Base-by-base conservation (phyloP, 1,284 basidiomycete species). In the Trametes sp. region DNA sequence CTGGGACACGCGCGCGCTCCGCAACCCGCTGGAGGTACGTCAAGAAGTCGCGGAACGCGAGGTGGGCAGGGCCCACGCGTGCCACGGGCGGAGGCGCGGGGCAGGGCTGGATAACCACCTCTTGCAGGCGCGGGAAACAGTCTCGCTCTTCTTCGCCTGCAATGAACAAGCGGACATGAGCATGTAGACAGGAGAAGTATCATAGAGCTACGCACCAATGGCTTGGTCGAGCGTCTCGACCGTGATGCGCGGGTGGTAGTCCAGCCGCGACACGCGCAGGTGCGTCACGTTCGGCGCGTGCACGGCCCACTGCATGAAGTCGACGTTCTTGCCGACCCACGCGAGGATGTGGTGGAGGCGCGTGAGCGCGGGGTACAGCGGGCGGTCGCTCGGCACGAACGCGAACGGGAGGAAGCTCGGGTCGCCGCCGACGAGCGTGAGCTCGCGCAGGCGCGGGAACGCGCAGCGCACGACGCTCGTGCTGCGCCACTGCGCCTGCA, bases 251-350 rank as follows among this genome's bases (percentile, higher is more conserved):
- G 66, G 66, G 42, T 62, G 51, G 33, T 55, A 55, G 55, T 64
- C 66, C 10, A 67, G 31, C 26, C 66, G 63, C 4, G 66, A 67
- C 33, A 62, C 49, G 14, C 66, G 66, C 13, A 67, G 54, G 23
- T 67, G 66, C 19, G 66, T 65, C 24, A 67, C 50, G 41, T 59
- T 58, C 9, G 66, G 66, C 31, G 66, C 66, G 24, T 67, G 66
- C 16, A 35, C 28, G 29, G 63, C 66, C 66, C 66, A 67, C 44
- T 61, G 56, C 23, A 41, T 33, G 33, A 64, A 64, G 59, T 67
- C 66, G 58, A 67, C 42, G 31, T 65, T 59, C 52, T 60, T 61
- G 35, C 62, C 58, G 36, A 67, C 59, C 52, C 59, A 54, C 9
- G 66, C 57, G 36, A 58, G 58, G 52, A 67, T 59, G 23, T 64